A percentile compares a stretch with the other conserved stretches of the same genome.
These are phyloP conservation scores for Penicillium salamii DNA, from an alignment of 495 filamentous ascomycete genomes.

Conservation along the genomic window DNA sequence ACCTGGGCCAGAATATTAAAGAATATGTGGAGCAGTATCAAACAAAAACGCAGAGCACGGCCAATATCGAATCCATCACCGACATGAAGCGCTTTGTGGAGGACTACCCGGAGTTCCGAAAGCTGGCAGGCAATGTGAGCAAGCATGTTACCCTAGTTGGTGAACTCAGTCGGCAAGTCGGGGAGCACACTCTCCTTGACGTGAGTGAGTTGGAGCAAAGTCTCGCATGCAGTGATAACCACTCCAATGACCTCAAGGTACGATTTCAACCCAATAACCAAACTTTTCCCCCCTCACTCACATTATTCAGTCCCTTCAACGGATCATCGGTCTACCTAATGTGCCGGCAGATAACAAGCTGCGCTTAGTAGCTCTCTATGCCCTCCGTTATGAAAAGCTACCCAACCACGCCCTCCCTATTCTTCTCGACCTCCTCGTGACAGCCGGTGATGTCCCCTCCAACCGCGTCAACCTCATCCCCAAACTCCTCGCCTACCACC, in stretches of 20 bases:
- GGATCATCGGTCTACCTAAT: conserved; percentile 69
- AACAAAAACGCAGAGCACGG: conserved; percentile 85
- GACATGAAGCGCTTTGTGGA: conserved; percentile 99
- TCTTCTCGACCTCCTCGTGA: conserved; percentile 79
- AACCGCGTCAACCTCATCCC: conserved; percentile 69
- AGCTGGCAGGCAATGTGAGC: conserved; percentile 95
- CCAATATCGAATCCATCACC: conserved; percentile 91
- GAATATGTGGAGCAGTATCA: conserved; percentile 98
- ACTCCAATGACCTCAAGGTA: conserved; percentile 82
- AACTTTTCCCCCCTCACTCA: conserved; percentile 2
- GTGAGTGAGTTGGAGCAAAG: conserved; percentile 96
- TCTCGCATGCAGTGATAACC: conserved; percentile 94
- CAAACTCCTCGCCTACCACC: conserved; percentile 77
- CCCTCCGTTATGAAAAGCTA: conserved; percentile 84
- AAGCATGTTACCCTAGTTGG: conserved; percentile 96
- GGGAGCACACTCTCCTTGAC: conserved; percentile 79
- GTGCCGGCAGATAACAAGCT: conserved; percentile 79
- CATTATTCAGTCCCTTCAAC: conserved; percentile 70
- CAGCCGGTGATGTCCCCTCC: conserved; percentile 69
- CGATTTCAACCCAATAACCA: conserved; percentile 5
- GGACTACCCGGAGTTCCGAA: conserved; percentile 95
- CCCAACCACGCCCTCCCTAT: conserved; percentile 75
- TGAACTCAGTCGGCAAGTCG: conserved; percentile 84
- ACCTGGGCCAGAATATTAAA: conserved; percentile 95
- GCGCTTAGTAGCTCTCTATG: conserved; percentile 84